These are phyloP conservation scores for Yarrowia alimentaria DNA, from an alignment of 805 yeast genomes.

Conservation along the genomic window DNA sequence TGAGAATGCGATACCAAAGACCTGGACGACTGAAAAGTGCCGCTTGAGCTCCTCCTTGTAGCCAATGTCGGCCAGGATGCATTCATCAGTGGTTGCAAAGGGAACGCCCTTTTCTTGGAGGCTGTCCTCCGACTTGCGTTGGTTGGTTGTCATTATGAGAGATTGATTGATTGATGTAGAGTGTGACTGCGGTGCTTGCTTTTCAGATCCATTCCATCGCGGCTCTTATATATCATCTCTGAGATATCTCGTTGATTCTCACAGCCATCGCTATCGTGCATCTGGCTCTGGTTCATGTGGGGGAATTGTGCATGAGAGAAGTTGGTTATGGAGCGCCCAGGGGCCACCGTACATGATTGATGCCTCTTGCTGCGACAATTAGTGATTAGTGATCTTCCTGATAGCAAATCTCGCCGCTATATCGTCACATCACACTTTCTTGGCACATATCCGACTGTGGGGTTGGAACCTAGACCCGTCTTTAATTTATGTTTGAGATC, in stretches of 20 bases:
- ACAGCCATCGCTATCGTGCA: constrained; percentile 27
- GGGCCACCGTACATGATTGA: constrained; percentile 4
- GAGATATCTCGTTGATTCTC: too few relatives aligned
- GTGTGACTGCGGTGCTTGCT: not conserved
- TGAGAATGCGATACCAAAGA: constrained; percentile 68
- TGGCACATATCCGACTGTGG: constrained; percentile 24
- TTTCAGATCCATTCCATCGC: not conserved
- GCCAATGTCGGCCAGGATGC: constrained; percentile 52
- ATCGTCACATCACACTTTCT: constrained; percentile 3
- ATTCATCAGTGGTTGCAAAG: constrained; percentile 35
- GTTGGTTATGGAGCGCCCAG: not conserved
- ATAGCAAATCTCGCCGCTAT: not conserved
- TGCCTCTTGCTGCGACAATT: not conserved
- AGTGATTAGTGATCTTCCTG: constrained; percentile 17
- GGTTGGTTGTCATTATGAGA: not conserved
- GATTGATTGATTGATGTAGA: not conserved
- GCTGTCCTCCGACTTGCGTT: constrained; percentile 19
- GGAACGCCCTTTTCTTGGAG: constrained; percentile 22
- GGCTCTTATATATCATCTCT: constrained; percentile 17
- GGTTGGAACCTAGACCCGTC: constrained; percentile 8
- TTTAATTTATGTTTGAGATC: not conserved
- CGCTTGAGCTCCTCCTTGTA: constrained; percentile 67
- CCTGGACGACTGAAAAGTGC: constrained; percentile 58
- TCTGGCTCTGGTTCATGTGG: constrained; percentile 11
- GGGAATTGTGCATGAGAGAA: constrained; percentile 8